Evolutionary conservation across 2,329 filamentous ascomycete species (phyloP), one percentile per base, ranked within the genome.

Genomic region (Cadophora gregata): DNA sequence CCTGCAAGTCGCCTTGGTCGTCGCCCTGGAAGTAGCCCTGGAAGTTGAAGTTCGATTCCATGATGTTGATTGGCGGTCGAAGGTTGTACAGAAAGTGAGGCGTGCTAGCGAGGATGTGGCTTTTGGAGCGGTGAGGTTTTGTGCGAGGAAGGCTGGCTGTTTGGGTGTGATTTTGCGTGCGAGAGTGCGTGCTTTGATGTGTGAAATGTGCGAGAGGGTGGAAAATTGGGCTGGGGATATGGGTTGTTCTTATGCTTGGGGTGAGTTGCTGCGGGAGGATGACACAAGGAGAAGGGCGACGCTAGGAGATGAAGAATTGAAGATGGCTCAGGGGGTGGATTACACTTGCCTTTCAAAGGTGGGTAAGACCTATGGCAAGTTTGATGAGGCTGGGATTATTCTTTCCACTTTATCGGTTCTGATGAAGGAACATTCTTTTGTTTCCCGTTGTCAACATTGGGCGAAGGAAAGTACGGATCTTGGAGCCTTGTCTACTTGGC

Each of bases 1-100:
- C 33, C 8, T 4, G 33, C 2, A 3, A 6, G 56, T 69, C 60
- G 64, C 62, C 62, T 63, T 63, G 64, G 29, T 4, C 12, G 53
- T 12, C 19, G 38, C 38, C 38, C n/a, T 56, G 53, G 2, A 36
- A 14, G 31, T 56, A 8, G 51, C 29, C 51, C 27, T 33, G 50
- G 27, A 33, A 33, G 27, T 33, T 42, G 38, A 42, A 47, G 42
- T 21, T 58, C 31, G 33, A 10, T 42, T 67, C 65, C 67, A 67
- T 65, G 25, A 48, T 66, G 62, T 8, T 61, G 38, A 25, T 36
- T 53, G 42, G 45, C 59, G 48, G 59, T 51, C 36, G 62, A 51
- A 59, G 61, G 42, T 24, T 24, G 45, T 25, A 33, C 51, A n/a
- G 55, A 51, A 63, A 62, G 62, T 69, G 67, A 69, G 67, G 67